Evolutionary conservation across 2,329 filamentous ascomycete genomes (phyloP).

Genomic region (Zymoseptoria pseudotritici): DNA sequence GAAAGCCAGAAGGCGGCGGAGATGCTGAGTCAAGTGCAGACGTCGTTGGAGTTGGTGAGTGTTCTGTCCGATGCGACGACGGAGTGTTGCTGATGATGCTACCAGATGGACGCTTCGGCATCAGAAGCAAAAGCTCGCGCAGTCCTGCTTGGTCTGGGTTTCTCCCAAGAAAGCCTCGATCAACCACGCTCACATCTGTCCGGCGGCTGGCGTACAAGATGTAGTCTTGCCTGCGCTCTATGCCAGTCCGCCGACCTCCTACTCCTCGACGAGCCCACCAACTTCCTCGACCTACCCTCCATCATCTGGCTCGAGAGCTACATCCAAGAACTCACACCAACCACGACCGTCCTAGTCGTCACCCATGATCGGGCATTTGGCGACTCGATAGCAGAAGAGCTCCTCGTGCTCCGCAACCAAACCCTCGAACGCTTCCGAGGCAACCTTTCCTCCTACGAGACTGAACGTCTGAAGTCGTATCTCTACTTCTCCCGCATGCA

Average conservation of each 20-base stretch:
- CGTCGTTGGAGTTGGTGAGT: constrained; percentile 56
- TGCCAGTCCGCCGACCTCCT: constrained; percentile 69
- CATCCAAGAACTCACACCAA: constrained; percentile 48
- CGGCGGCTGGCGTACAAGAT: constrained; percentile 50
- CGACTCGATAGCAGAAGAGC: constrained; percentile 65
- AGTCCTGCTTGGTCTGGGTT: constrained; percentile 64
- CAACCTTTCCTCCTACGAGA: constrained; percentile 64
- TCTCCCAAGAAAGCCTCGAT: constrained; percentile 54
- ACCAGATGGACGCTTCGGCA: constrained; percentile 17
- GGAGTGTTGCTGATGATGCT: background rate
- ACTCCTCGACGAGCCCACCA: constrained; percentile 80
- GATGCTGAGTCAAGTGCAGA: constrained; percentile 60
- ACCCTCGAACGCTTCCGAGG: constrained; percentile 67
- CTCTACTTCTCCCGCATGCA: constrained; percentile 64
- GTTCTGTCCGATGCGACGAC: background rate
- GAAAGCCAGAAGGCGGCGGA: constrained; percentile 65
- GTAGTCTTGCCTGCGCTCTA: constrained; percentile 46
- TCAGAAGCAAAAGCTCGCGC: constrained; percentile 56
- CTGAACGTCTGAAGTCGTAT: constrained; percentile 41
- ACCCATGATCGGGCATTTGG: constrained; percentile 81
- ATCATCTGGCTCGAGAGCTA: constrained; percentile 80
- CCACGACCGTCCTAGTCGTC: constrained; percentile 65
- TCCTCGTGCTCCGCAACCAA: constrained; percentile 68
- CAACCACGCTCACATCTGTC: constrained; percentile 60
- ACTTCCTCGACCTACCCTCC: constrained; percentile 73